Base-by-base conservation (phyloP, 257 asterid genomes). In the Scutellaria baicalensis region DNA sequence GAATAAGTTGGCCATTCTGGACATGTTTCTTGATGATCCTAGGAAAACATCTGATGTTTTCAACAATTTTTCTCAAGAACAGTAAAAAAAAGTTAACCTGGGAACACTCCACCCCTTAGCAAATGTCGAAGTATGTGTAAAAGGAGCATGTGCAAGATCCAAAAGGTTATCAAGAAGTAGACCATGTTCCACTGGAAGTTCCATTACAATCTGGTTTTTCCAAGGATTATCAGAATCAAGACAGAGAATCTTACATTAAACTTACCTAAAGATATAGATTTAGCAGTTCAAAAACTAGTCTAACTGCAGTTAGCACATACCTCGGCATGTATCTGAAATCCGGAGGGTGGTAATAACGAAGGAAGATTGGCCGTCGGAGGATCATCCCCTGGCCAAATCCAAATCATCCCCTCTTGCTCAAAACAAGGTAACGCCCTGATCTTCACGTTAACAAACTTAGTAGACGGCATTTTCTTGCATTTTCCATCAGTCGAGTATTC, bases 91-190 rank as follows among this genome's bases (percentile, higher is more conserved):
- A 50, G 58, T 17, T 11, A 64, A 91, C 96, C 93, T 93, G 35
- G 98, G 98, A 56, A 93, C 90, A 54, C 85, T 84, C 98, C 98
- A 93, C 59, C 98, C 98, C 83, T 93, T 93, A 38, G 98, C 97
- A 68, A 93, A 93, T 1, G 98, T 93, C 21, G 98, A 93, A 33
- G 98, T 89, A 73, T 93, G 98, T 6, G 95, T 90, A 76, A 93
- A 93, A 60, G 97, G 98, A 48, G 98, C 98, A 75, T 93, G 98
- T 69, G 98, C 97, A 64, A 93, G 93, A 84, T 93, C 98, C 86
- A 93, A 81, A 73, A 93, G 94, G 81, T 93, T 93, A 91, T 93
- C 98, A 33, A 93, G 77, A 14, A 93, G 88, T 18, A 93, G 80
- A 45, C 98, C 98, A 62, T 93, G 97, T 75, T 93, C 98, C 40